phyloP scores from a whole-genome alignment of 2,329 filamentous ascomycete species.

The Xylariaceae sp. region DNA sequence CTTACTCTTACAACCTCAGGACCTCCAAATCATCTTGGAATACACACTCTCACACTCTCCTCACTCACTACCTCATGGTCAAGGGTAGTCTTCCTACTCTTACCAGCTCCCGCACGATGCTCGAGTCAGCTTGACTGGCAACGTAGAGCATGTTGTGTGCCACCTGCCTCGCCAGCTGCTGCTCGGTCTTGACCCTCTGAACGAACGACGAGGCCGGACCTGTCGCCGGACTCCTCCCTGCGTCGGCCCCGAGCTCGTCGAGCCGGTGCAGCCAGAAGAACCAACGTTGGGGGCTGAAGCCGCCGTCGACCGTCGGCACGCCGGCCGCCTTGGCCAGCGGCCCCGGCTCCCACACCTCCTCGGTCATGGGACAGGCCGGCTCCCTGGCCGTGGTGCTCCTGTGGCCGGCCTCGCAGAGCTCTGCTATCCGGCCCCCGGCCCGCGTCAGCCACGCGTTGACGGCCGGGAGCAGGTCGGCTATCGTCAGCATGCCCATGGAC shows the following conservation, averaged over 20 bases:
- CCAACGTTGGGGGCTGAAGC: conserved; percentile 14
- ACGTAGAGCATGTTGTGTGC: conserved; percentile 14
- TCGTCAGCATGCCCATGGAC: conserved; percentile 13
- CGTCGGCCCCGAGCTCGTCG: conserved; percentile 13
- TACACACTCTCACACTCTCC: too few relatives aligned
- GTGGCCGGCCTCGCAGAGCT: conserved; percentile 16
- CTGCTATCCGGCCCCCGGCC: conserved; percentile 12
- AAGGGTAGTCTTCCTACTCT: conserved; percentile 12
- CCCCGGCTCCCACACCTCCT: conserved; percentile 8
- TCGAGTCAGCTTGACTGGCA: conserved; percentile 13
- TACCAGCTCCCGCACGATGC: conserved; percentile 12
- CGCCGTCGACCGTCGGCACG: conserved; percentile 6
- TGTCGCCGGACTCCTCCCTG: conserved; percentile 4
- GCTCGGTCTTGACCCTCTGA: conserved; percentile 9
- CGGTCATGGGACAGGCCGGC: conserved; percentile 6
- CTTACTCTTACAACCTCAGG: too few relatives aligned
- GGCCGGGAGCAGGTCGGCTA: conserved; percentile 11
- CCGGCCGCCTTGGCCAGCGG: conserved; percentile 12
- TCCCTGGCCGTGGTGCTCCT: neutral
- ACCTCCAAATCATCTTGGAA: too few relatives aligned
- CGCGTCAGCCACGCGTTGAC: conserved; percentile 12
- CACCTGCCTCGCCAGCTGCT: conserved; percentile 12
- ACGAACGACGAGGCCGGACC: conserved; percentile 9
- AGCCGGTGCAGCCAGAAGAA: conserved; percentile 16
- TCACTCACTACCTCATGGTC: too few relatives aligned